Percentiles rank a stretch among this genome's conserved stretches.
These are phyloP conservation scores for Paecilomyces variotii DNA, from an alignment of 2,329 filamentous ascomycete species.

Conservation along the genomic window DNA sequence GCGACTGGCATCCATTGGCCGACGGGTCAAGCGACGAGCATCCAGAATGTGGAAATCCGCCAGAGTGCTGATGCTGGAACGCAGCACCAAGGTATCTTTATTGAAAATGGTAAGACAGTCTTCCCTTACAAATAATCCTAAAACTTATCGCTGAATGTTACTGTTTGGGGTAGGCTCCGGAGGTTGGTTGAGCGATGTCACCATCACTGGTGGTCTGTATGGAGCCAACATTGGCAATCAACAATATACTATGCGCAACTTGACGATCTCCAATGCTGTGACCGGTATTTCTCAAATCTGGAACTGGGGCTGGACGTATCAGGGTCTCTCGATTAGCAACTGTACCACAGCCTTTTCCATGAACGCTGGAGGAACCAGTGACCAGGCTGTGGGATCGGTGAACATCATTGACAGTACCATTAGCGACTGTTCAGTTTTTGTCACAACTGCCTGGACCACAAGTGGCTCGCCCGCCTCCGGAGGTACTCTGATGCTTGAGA, in stretches of 20 bases:
- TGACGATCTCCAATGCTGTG: conserved; percentile 44
- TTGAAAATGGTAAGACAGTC: conserved; percentile 43
- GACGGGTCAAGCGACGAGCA: conserved; percentile 48
- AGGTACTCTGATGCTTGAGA: conserved; percentile 49
- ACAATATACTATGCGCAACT: conserved; percentile 54
- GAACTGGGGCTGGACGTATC: conserved; percentile 54
- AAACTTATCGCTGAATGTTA: neutral
- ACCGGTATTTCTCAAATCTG: conserved; percentile 52
- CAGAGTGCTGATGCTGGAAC: conserved; percentile 42
- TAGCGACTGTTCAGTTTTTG: conserved; percentile 41
- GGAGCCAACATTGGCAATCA: conserved; percentile 57
- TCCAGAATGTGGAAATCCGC: conserved; percentile 55
- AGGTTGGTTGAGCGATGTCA: conserved; percentile 52
- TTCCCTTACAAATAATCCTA: neutral
- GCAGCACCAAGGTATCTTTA: conserved; percentile 52
- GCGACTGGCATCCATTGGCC: conserved; percentile 46
- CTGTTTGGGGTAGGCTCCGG: conserved; percentile 37
- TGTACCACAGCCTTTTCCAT: conserved; percentile 48
- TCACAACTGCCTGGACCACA: conserved; percentile 39
- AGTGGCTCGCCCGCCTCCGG: conserved; percentile 35
- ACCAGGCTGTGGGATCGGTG: conserved; percentile 46
- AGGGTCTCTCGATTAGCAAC: conserved; percentile 44
- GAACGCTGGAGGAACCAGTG: conserved; percentile 30
- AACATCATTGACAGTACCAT: conserved; percentile 51
- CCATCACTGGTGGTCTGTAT: conserved; percentile 53